phyloP scores from a whole-genome alignment of 371 early-diverging fungal genomes.

The Choanephora cucurbitarum region DNA sequence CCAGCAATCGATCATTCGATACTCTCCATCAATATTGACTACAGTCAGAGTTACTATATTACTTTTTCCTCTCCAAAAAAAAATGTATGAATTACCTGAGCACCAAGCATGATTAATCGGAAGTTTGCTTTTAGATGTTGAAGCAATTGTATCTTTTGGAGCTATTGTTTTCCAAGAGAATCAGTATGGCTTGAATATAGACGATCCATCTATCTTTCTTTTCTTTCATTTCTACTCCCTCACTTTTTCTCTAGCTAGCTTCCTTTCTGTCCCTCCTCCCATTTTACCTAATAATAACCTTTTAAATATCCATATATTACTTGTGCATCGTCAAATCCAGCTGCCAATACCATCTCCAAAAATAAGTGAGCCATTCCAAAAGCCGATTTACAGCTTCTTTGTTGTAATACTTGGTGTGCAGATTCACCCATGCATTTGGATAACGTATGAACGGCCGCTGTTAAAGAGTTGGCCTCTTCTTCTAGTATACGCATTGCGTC shows the following conservation, averaged over 20 bases:
- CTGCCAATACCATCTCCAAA: conserved; percentile 58
- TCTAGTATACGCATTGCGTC: conserved; percentile 20
- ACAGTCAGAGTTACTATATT: no score
- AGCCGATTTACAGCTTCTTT: conserved; percentile 43
- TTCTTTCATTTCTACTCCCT: not conserved
- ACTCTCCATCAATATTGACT: conserved; percentile 63
- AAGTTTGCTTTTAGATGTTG: conserved; percentile 23
- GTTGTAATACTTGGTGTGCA: conserved; percentile 47
- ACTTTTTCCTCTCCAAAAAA: no score
- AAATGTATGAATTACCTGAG: conserved; percentile 30
- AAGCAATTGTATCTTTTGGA: conserved; percentile 37
- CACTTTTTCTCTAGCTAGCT: no score
- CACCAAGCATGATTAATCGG: conserved; percentile 64
- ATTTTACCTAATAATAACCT: conserved; percentile 34
- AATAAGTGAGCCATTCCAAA: conserved; percentile 62
- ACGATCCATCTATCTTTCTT: not conserved
- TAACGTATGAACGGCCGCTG: not conserved
- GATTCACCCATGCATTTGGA: conserved; percentile 22
- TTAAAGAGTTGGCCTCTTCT: conserved; percentile 12
- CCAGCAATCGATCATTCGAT: conserved; percentile 65
- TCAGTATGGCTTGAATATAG: not conserved
- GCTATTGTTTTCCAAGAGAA: conserved; percentile 20
- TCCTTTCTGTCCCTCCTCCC: not conserved
- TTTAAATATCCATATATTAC: conserved; percentile 60
- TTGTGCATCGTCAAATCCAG: conserved; percentile 53